phyloP scores from a whole-genome alignment of 805 yeast genomes.

The Starmerella powellii region DNA sequence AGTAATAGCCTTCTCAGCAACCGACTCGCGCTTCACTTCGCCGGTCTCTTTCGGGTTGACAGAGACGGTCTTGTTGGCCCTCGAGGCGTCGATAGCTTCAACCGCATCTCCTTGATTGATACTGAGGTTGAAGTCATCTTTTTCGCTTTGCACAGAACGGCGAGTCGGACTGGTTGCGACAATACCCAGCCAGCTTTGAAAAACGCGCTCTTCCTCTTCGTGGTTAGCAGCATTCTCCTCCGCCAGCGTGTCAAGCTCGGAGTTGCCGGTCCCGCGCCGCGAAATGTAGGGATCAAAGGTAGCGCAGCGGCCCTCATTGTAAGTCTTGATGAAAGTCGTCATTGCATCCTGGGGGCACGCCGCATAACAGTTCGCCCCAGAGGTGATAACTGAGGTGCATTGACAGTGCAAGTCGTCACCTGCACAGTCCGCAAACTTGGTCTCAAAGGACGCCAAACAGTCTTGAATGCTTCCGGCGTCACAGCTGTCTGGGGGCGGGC shows the following conservation, averaged over 20 bases:
- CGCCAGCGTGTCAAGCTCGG: too few relatives aligned
- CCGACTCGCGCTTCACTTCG: background rate
- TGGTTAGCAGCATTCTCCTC: background rate
- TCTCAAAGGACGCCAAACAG: constrained; percentile 16
- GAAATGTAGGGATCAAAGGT: constrained; percentile 15
- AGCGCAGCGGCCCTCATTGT: constrained; percentile 16
- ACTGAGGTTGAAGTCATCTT: too few relatives aligned
- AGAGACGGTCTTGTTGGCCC: too few relatives aligned
- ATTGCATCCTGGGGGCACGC: constrained; percentile 20
- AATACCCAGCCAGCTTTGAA: background rate
- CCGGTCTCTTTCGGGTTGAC: too few relatives aligned
- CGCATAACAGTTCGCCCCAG: constrained; percentile 21
- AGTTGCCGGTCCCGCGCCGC: too few relatives aligned
- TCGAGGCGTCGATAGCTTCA: too few relatives aligned
- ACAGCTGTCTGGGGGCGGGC: constrained; percentile 16
- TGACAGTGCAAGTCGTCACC: constrained; percentile 16
- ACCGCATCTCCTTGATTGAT: too few relatives aligned
- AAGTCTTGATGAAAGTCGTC: constrained; percentile 16
- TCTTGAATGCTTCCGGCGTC: constrained; percentile 12
- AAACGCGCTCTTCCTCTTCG: background rate
- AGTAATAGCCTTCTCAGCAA: constrained; percentile 10
- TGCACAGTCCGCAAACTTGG: constrained; percentile 14
- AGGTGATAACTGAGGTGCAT: constrained; percentile 14
- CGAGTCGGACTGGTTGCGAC: too few relatives aligned
- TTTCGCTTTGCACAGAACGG: too few relatives aligned